A percentile compares a stretch with the other conserved stretches of the same genome.
Evolutionary conservation across 352 stramenopile species (phyloP).

Genomic region (Phytopythium litorale): DNA sequence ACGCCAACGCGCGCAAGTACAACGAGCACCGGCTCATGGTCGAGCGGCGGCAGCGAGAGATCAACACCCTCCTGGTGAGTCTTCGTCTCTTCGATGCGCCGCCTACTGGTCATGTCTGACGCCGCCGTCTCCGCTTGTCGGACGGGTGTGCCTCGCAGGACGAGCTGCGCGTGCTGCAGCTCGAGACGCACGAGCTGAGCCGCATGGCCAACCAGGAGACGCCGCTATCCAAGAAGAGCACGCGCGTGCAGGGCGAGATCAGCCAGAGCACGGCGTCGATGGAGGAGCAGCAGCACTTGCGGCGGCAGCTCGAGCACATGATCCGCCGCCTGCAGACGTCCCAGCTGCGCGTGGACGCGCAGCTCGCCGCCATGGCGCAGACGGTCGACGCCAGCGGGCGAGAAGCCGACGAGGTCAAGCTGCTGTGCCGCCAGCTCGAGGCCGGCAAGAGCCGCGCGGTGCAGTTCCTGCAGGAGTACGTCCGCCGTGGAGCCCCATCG

Average conservation of each 20-base stretch:
- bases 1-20: conserved; percentile 69
- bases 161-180: conserved; percentile 58
- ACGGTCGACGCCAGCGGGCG: conserved; percentile 59
- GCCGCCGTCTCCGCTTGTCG: not conserved
- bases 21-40: conserved; percentile 75
- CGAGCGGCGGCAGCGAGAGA: conserved; percentile 58
- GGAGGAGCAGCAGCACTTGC: conserved; percentile 78
- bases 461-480: conserved; percentile 72
- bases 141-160: conserved; percentile 29
- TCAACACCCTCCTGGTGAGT: conserved; percentile 49
- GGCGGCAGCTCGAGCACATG: conserved; percentile 80
- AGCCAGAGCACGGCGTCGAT: conserved; percentile 59
- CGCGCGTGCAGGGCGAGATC: conserved; percentile 65
- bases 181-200: conserved; percentile 66
- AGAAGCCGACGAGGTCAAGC: conserved; percentile 69
- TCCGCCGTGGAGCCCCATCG: not conserved
- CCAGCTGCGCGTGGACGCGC: conserved; percentile 63
- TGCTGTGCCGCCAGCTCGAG: conserved; percentile 74
- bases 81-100: too few relatives aligned
- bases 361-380: conserved; percentile 62
- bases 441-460: conserved; percentile 65
- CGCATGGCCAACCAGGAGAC: conserved; percentile 78
- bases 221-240: conserved; percentile 67
- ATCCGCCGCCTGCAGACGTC: conserved; percentile 70
- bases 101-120: too few relatives aligned